Conservation (phyloP, 148 eudicot species). For the Rhododendron vialii region DNA sequence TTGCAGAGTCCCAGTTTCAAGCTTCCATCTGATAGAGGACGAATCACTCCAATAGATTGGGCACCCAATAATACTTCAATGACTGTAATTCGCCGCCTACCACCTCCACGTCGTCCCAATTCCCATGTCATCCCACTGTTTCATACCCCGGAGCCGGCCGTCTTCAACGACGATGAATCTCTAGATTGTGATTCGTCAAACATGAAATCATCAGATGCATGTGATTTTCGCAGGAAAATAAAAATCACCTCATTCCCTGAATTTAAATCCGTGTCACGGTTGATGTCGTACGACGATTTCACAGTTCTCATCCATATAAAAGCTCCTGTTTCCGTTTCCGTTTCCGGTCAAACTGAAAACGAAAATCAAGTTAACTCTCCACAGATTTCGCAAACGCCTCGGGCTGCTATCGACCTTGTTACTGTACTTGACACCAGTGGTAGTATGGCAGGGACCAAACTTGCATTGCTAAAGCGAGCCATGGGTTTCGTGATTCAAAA, state of each 20-base stretch:
- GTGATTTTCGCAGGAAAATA: slow-evolving; percentile 23
- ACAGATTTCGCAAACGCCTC: slow-evolving; percentile 32
- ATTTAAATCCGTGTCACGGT: slow-evolving; percentile 43
- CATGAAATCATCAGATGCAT: slow-evolving; percentile 4
- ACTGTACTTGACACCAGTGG: slow-evolving; percentile 83
- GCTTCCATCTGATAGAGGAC: slow-evolving; percentile 32
- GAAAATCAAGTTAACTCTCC: slow-evolving; percentile 18
- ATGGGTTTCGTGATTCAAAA: slow-evolving; percentile 86
- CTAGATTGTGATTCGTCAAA: slow-evolving; percentile 30
- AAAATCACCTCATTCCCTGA: slow-evolving; percentile 53
- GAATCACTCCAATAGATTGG: slow-evolving; percentile 38
- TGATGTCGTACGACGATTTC: slow-evolving; percentile 36
- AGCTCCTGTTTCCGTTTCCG: slow-evolving; percentile 45
- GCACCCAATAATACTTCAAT: slow-evolving; percentile 32
- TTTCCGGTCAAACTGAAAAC: slow-evolving; percentile 13
- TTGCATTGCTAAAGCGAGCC: slow-evolving; percentile 77
- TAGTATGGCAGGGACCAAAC: slow-evolving; percentile 93
- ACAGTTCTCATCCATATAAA: slow-evolving; percentile 63
- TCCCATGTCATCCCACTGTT: slow-evolving; percentile 28
- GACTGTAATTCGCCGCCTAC: slow-evolving; percentile 48
- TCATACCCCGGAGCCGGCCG: slow-evolving; percentile 58
- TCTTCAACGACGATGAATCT: slow-evolving; percentile 69
- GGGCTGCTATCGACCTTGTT: slow-evolving; percentile 77
- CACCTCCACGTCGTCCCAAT: slow-evolving; percentile 46
- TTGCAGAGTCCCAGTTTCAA: slow-evolving; percentile 45